These are phyloP conservation scores for Glycine soja DNA, from an alignment of 306 rosid species.

Conservation along the genomic window DNA sequence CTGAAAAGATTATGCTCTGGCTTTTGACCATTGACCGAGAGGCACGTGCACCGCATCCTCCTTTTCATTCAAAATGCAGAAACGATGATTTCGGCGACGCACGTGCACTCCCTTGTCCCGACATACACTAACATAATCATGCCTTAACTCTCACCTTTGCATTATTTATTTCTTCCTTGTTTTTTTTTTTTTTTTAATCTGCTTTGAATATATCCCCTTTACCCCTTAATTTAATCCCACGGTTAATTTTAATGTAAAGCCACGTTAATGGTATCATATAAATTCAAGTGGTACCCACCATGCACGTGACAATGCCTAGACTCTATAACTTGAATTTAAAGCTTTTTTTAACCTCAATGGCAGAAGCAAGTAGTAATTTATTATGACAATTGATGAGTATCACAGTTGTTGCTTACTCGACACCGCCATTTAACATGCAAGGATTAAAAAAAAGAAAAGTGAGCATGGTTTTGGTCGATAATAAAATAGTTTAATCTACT, in stretches of 20 bases:
- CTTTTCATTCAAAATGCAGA: slow-evolving; percentile 51
- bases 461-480: background rate
- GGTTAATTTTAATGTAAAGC: slow-evolving; percentile 28
- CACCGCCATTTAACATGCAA: slow-evolving; percentile 36
- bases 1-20: slow-evolving; percentile 45
- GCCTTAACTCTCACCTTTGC: slow-evolving; percentile 52
- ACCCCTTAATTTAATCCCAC: slow-evolving; percentile 32
- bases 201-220: slow-evolving; percentile 35
- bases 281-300: slow-evolving; percentile 43
- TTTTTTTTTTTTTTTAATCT: background rate
- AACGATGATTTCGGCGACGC: slow-evolving; percentile 80
- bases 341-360: slow-evolving; percentile 27
- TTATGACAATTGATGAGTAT: slow-evolving; percentile 13
- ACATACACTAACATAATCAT: slow-evolving; percentile 64
- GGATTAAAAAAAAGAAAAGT: background rate
- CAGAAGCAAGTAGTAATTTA: slow-evolving; percentile 29
- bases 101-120: slow-evolving; percentile 76
- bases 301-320: slow-evolving; percentile 56
- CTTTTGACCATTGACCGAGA: slow-evolving; percentile 88
- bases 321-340: slow-evolving; percentile 33
- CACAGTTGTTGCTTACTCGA: slow-evolving; percentile 44
- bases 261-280: slow-evolving; percentile 46
- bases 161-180: slow-evolving; percentile 2
- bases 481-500: background rate
- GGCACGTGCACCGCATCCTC: slow-evolving; percentile 77